These are phyloP conservation scores for Diaporthe sp. DNA, from an alignment of 2,329 filamentous ascomycete species.

Conservation along the genomic window DNA sequence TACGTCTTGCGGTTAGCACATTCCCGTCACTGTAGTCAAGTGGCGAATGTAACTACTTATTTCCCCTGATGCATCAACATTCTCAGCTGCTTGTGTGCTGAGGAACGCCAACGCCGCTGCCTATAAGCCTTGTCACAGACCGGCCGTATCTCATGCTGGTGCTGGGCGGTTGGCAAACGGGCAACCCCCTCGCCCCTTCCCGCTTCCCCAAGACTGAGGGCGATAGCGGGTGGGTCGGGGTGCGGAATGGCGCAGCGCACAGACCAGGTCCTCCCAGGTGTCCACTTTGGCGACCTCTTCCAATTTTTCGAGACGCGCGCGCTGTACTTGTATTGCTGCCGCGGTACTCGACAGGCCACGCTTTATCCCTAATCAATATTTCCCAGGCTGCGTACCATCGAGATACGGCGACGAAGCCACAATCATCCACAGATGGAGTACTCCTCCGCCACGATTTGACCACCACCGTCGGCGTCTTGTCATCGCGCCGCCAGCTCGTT, in stretches of 20 bases:
- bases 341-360: constrained; percentile 25
- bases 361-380: constrained; percentile 11
- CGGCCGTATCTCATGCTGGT: neutral
- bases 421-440: constrained; percentile 35
- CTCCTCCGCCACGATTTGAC: constrained; percentile 6
- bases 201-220: neutral
- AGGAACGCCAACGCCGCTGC: neutral
- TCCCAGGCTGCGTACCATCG: neutral
- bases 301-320: constrained; percentile 30
- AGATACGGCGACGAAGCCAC: constrained; percentile 15
- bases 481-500: constrained; percentile 34
- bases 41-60: constrained; percentile 39
- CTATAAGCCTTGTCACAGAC: neutral
- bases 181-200: neutral
- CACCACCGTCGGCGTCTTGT: constrained; percentile 31
- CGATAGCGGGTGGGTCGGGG: constrained; percentile 14
- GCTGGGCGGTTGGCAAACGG: constrained; percentile 1
- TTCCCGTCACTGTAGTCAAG: constrained; percentile 32
- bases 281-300: constrained; percentile 25
- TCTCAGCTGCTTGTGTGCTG: neutral
- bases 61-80: neutral
- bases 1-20: constrained; percentile 32
- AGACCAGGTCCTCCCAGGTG: constrained; percentile 4
- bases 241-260: constrained; percentile 8
- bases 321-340: neutral